A percentile compares a stretch with the other conserved stretches of the same genome.
Evolutionary conservation across 2,329 filamentous ascomycete species (phyloP).

Genomic region (Beauveria scarabaeidicola): DNA sequence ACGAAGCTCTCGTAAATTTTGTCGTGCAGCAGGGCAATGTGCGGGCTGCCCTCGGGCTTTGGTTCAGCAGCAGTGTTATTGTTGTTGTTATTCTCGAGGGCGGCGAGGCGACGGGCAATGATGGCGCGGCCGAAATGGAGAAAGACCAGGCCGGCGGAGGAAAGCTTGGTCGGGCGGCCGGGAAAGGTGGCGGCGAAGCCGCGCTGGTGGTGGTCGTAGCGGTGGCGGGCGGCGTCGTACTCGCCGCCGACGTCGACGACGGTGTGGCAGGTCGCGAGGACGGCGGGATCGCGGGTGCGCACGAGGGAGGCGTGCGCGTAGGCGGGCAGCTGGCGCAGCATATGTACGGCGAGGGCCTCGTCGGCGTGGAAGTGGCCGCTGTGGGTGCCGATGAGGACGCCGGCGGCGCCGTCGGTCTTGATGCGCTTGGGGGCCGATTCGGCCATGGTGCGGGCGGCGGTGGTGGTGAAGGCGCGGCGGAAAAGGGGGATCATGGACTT

Average conservation of each 20-base stretch:
- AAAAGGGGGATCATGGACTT: constrained; percentile 3
- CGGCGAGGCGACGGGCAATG: constrained; percentile 50
- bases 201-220: constrained; percentile 97
- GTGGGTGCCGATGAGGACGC: constrained; percentile 77
- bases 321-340: constrained; percentile 79
- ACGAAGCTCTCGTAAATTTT: constrained; percentile 92
- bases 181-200: constrained; percentile 83
- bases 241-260: constrained; percentile 97
- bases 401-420: constrained; percentile 52
- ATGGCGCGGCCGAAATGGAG: constrained; percentile 88
- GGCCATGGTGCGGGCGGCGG: constrained; percentile 30
- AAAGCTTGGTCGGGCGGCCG: constrained; percentile 76
- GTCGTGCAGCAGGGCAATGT: constrained; percentile 68
- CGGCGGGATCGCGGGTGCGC: constrained; percentile 75
- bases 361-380: constrained; percentile 99
- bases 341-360: constrained; percentile 92
- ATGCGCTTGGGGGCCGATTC: constrained; percentile 71
- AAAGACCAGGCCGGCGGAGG: constrained; percentile 88
- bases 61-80: constrained; percentile 27
- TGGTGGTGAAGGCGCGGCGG: constrained; percentile 10
- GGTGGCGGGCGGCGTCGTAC: constrained; percentile 67
- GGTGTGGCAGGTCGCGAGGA: constrained; percentile 77
- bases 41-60: constrained; percentile 49
- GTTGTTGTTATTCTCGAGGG: constrained; percentile 33
- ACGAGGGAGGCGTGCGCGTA: constrained; percentile 69